Evolutionary conservation across 2,329 filamentous ascomycete species (phyloP).

Genomic region (Fusarium temperatum): DNA sequence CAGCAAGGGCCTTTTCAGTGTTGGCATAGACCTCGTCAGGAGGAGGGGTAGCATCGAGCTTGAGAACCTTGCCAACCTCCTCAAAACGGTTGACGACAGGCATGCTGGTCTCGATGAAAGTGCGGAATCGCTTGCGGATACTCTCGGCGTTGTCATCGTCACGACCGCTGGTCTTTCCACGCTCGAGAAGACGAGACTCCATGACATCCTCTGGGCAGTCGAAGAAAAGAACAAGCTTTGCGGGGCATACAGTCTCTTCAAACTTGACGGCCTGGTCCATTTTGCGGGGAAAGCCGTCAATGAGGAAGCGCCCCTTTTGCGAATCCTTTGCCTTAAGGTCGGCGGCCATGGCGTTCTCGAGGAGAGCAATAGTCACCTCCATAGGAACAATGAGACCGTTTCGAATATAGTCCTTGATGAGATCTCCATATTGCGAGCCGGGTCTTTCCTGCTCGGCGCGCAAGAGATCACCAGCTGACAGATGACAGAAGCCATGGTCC

Average conservation of each 20-base stretch:
- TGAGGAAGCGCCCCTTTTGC: slow-evolving; percentile 75
- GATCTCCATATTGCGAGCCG: slow-evolving; percentile 86
- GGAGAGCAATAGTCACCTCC: slow-evolving; percentile 93
- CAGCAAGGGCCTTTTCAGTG: slow-evolving; percentile 60
- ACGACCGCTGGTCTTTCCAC: slow-evolving; percentile 91
- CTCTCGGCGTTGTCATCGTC: slow-evolving; percentile 94
- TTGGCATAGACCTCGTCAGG: slow-evolving; percentile 69
- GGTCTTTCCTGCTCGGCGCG: slow-evolving; percentile 91
- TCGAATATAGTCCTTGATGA: slow-evolving; percentile 94
- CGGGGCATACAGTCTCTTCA: slow-evolving; percentile 86
- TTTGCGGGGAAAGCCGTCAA: slow-evolving; percentile 91
- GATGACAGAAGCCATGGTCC: slow-evolving; percentile 90
- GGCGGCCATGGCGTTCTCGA: slow-evolving; percentile 91
- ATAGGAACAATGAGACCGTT: slow-evolving; percentile 98
- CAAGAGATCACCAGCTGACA: slow-evolving; percentile 92
- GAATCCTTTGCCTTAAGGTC: slow-evolving; percentile 62
- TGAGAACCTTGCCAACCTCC: slow-evolving; percentile 79
- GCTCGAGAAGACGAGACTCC: slow-evolving; percentile 82
- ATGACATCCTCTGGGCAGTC: slow-evolving; percentile 92
- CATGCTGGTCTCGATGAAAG: slow-evolving; percentile 96
- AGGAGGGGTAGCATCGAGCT: slow-evolving; percentile 74
- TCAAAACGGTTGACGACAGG: slow-evolving; percentile 91
- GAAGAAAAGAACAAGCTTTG: slow-evolving; percentile 89
- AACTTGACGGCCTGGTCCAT: slow-evolving; percentile 97
- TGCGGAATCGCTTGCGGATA: slow-evolving; percentile 95